These are phyloP conservation scores for Triticum timopheevii DNA, from an alignment of 176 grass and related monocot species.

Conservation along the genomic window DNA sequence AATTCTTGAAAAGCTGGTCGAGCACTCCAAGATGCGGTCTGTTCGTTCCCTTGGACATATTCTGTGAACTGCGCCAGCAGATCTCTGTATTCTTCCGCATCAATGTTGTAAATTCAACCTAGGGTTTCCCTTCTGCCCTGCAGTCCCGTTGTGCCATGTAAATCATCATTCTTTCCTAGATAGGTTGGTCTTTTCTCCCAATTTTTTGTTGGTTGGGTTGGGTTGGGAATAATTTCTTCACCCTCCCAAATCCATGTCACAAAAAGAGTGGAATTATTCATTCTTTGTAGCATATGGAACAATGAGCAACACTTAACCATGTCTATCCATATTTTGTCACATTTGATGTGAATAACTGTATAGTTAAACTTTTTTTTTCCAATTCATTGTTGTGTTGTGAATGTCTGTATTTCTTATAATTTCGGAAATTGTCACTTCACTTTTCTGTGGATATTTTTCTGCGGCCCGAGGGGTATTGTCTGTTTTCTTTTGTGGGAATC, in stretches of 20 bases:
- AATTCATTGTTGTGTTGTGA: not conserved
- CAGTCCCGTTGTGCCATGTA: conserved; percentile 30
- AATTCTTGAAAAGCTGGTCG: conserved; percentile 21
- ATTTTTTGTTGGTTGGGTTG: conserved; percentile 30
- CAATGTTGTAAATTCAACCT: conserved; percentile 36
- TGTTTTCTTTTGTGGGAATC: too few relatives aligned
- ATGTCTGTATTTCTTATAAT: not conserved
- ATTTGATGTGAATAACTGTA: conserved; percentile 39
- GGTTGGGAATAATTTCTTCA: conserved; percentile 30
- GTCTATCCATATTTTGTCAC: conserved; percentile 24
- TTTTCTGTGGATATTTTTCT: not conserved
- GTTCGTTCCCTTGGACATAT: not conserved
- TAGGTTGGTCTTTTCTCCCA: conserved; percentile 19
- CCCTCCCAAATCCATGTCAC: conserved; percentile 9
- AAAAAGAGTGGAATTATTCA: not conserved
- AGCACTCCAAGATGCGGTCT: conserved; percentile 4
- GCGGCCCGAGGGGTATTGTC: too few relatives aligned
- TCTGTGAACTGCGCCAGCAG: not conserved
- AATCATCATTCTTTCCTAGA: conserved; percentile 33
- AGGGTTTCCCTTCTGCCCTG: conserved; percentile 30
- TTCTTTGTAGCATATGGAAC: conserved; percentile 13
- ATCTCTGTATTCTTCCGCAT: conserved; percentile 10
- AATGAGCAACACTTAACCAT: conserved; percentile 22
- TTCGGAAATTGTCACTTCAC: not conserved
- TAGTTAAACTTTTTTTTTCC: not conserved